Evolutionary conservation across 345 rosid genomes (phyloP), one percentile per base, ranked within the genome.

Genomic region (Aurinia saxatilis): DNA sequence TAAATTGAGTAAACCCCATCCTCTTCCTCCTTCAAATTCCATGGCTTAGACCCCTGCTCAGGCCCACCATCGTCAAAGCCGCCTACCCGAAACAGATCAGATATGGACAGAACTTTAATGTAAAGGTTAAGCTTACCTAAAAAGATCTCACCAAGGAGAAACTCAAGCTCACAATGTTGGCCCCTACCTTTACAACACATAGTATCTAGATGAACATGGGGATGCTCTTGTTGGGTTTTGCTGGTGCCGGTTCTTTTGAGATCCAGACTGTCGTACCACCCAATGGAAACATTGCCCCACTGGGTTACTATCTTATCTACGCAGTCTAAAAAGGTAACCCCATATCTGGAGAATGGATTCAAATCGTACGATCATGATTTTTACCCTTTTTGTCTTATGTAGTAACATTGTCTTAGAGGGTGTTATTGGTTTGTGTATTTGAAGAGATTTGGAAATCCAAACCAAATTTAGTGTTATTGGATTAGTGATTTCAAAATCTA

Each of bases 181-280:
- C 86, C 3, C 88, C 96, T 2, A 50, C 93, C 2, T 88, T 88
- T 19, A 79, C 88, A 2, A 88, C 96, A 1, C 90, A 85, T 37
- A 81, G 90, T 10, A 69, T 82, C 45, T 69, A 81, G 12, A 88
- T 88, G 93, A 85, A 82, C 61, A 84, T 77, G 73, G 76, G 96
- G 61, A 45, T 80, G 60, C 16, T 80, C 2, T 8, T 67, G 18
- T 63, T 80, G 75, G 78, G 74, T 12, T 7, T 74, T n/a, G 55
- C 41, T 0, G 44, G 36, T 3, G 50, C 42, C 0, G 76, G 74
- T 13, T 21, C 48, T 3, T 71, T 64, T 10, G 41, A 27, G 1
- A 57, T 85, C 19, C 17, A 13, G 0, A 64, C 65, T 0, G 12
- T 15, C 7, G 73, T 85, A 7, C 92, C 88, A 0, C 77, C 81